Base-by-base conservation (phyloP, 768 basidiomycete genomes). In the Auriscalpium microsporum region DNA sequence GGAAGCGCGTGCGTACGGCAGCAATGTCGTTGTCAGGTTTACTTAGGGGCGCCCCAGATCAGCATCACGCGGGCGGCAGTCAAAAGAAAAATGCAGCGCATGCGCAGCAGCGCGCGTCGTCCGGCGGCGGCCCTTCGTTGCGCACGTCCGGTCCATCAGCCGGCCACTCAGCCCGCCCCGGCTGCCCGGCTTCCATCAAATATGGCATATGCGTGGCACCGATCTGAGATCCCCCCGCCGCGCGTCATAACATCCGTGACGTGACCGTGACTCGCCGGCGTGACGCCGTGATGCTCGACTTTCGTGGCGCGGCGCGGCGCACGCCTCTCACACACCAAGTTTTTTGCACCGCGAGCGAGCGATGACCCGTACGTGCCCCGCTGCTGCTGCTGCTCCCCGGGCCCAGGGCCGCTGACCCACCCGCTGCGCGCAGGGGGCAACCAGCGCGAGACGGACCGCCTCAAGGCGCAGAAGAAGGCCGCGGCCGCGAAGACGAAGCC, bases 371-470 rank as follows among this genome's bases (percentile, higher is more conserved):
- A 44, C 50, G 59, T 52, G 14, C n/a, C 10, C 2, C 37, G 33
- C 34, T 46, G 19, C 5, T 8, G 33, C 34, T 46, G 19, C 5
- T 8, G 38, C 16, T 14, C 17, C 23, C 23, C 13, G 28, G 45
- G 7, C 47, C 44, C 21, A 1, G 10, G 17, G 2, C 37, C 48
- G 10, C n/a, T 42, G 48, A 23, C 16, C 13, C 17, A 19, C 40
- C 14, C 28, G 28, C 45, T 21, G 21, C 21, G 21, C 63, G 37
- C 63, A 90, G 89, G 89, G 64, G 89, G 89, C 62, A 89, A 91
- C 67, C 88, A 90, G 68, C 80, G 89, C 52, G 89, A 91, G 8
- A 76, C 72, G 69, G 89, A 86, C 68, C 86, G 89, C 60, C 69
- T 72, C 19, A 84, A 81, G 67, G 82, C 86, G 13, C 81, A 82